Evolutionary conservation across 805 yeast species (phyloP), one percentile per base, ranked within the genome.

Genomic region (Lachancea sp.): DNA sequence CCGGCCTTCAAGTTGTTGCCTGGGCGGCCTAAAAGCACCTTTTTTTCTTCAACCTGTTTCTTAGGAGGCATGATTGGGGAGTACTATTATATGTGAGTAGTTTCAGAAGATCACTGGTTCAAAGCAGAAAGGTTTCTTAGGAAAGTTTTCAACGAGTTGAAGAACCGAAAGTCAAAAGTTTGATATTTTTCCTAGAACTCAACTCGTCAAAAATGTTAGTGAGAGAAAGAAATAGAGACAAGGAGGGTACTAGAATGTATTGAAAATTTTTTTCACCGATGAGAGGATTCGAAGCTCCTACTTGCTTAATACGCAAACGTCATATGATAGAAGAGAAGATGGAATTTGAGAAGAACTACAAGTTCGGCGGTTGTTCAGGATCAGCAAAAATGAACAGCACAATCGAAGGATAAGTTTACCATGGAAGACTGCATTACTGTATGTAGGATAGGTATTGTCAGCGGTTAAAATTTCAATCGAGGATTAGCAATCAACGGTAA

Each of bases 21-120:
- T 60, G 92, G 92, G 64, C 94, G 81, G 51, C 95, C 92, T 52
- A 86, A 75, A 48, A 81, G 73, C 54, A 86, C 71, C 60, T 83
- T 84, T 58, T 80, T 77, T 45, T 72, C 68, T 47, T 73, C 61
- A 25, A 74, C 65, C 40, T 64, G 59, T 51, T 62, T 61, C 64
- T 62, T 62, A 61, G 67, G 67, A 39, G 67, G 67, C 67, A 62
- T 62, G 16, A 6, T 28, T n/a, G n/a, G n/a, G 23, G n/a, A 13
- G 17, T n/a, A 15, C 8, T 22, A 22, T 8, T 22, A 22, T 8
- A 7, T 22, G 11, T 22, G 24, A 11, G 24, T 22, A 22, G n/a
- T n/a, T n/a, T n/a, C n/a, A n/a, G n/a, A n/a, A n/a, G n/a, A n/a
- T n/a, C n/a, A n/a, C n/a, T n/a, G n/a, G n/a, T n/a, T n/a, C n/a